These are phyloP conservation scores for Candida taoyuanica DNA, from an alignment of 805 yeast species.

Conservation along the genomic window DNA sequence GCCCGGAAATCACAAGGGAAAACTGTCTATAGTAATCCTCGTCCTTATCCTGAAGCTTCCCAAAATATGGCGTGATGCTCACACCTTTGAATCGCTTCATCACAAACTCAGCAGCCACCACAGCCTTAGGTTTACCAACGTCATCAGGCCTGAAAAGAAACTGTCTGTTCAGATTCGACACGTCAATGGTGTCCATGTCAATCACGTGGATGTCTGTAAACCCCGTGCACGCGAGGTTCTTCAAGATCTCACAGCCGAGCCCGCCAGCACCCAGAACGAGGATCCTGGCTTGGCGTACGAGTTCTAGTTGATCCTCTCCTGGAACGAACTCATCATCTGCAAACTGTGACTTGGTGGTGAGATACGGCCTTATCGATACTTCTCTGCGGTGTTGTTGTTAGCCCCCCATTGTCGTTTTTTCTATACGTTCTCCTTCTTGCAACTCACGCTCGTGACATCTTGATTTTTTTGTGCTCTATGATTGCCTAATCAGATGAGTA, in stretches of 20 bases:
- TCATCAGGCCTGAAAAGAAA: slow-evolving; percentile 78
- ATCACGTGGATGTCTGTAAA: slow-evolving; percentile 77
- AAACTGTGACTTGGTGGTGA: slow-evolving; percentile 31
- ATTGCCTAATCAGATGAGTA: too few species aligned
- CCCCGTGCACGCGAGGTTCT: slow-evolving; percentile 69
- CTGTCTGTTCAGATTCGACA: slow-evolving; percentile 87
- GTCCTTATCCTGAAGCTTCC: slow-evolving; percentile 61
- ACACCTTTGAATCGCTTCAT: slow-evolving; percentile 40
- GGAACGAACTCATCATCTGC: slow-evolving; percentile 34
- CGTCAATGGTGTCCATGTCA: slow-evolving; percentile 89
- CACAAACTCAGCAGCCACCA: slow-evolving; percentile 67
- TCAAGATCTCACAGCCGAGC: slow-evolving; percentile 85
- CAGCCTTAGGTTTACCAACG: slow-evolving; percentile 78
- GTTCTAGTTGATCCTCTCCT: slow-evolving; percentile 25
- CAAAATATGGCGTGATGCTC: slow-evolving; percentile 52
- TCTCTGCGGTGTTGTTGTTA: slow-evolving; percentile 15
- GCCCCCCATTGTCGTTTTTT: too few species aligned
- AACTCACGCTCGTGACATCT: slow-evolving; percentile 9
- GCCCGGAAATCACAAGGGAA: slow-evolving; percentile 74
- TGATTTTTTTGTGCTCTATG: neutral
- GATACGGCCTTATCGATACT: slow-evolving; percentile 18
- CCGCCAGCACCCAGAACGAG: slow-evolving; percentile 90
- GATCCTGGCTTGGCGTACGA: slow-evolving; percentile 27
- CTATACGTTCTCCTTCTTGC: too few species aligned
- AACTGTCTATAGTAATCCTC: slow-evolving; percentile 63